These are phyloP conservation scores for Lachancea lanzarotensis DNA, from an alignment of 805 yeast genomes.

Conservation along the genomic window DNA sequence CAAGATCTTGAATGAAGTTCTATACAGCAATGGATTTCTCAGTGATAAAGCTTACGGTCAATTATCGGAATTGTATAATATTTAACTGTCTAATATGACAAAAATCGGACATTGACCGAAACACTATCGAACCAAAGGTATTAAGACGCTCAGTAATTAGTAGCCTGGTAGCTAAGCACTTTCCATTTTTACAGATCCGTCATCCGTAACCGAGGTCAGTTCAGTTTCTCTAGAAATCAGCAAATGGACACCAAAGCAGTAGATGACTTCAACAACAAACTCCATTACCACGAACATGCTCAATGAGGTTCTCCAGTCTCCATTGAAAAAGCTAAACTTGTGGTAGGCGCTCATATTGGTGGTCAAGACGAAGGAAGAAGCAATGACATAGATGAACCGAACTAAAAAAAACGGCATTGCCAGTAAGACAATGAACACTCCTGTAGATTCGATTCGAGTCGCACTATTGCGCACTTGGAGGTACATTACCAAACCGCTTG, in stretches of 20 bases:
- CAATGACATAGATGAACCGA: constrained; percentile 2
- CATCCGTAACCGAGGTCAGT: neutral
- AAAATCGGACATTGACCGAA: neutral
- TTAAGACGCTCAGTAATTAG: neutral
- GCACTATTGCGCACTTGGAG: neutral
- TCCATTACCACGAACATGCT: constrained; percentile 6
- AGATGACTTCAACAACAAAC: neutral
- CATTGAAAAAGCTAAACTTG: constrained; percentile 2
- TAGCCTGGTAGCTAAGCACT: neutral
- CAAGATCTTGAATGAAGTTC: constrained; percentile 39
- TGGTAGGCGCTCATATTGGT: neutral
- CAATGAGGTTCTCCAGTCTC: constrained; percentile 3
- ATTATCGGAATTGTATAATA: constrained; percentile 28
- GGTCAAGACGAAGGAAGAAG: neutral
- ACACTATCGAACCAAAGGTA: neutral
- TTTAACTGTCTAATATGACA: neutral
- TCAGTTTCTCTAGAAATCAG: neutral
- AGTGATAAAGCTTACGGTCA: constrained; percentile 31
- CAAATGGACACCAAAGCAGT: constrained; percentile 1
- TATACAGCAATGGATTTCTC: constrained; percentile 37
- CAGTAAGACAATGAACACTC: neutral
- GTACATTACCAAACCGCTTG: neutral
- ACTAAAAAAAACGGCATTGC: constrained; percentile 4
- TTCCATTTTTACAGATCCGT: neutral
- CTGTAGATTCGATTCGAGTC: neutral